Conservation (phyloP, 1,139 yeast species). For the Kluyveromyces marxianus region DNA sequence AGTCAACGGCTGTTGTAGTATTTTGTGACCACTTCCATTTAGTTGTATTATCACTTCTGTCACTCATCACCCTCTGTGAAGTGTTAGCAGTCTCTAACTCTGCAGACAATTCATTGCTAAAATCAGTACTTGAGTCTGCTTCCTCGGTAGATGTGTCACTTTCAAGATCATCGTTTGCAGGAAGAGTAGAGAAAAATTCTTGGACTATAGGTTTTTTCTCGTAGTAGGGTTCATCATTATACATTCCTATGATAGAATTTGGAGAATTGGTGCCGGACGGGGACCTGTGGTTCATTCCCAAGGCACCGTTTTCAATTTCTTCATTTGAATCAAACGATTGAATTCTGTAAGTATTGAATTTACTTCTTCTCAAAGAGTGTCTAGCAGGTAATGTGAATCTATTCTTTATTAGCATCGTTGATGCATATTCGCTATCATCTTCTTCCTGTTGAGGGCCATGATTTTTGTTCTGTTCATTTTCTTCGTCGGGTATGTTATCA, state of each 20-base stretch:
- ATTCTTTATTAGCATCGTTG: conserved; percentile 23
- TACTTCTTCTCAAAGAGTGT: conserved; percentile 28
- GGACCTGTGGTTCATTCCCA: not conserved
- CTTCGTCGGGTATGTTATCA: conserved; percentile 1
- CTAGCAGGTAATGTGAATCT: conserved; percentile 26
- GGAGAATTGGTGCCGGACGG: conserved; percentile 12
- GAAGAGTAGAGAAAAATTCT: conserved; percentile 2
- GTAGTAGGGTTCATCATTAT: conserved; percentile 12
- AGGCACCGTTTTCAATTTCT: not conserved
- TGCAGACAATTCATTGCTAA: conserved; percentile 1
- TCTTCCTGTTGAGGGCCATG: too few relatives aligned
- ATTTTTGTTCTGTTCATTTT: conserved; percentile 2
- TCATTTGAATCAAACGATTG: conserved; percentile 7
- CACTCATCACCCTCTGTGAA: not conserved
- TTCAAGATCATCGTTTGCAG: conserved; percentile 1
- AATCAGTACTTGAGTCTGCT: conserved; percentile 6
- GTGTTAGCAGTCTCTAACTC: not conserved
- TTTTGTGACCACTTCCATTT: conserved; percentile 2
- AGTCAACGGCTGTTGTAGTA: not conserved
- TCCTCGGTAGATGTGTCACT: conserved; percentile 4
- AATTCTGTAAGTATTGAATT: conserved; percentile 26
- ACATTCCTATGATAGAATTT: conserved; percentile 19
- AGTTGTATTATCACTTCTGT: not conserved
- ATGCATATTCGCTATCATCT: conserved; percentile 14
- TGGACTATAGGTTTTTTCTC: conserved; percentile 3